Percentiles rank a stretch among this genome's conserved stretches.
Conservation (phyloP, 1,284 basidiomycete species). For the Austroboletus sp. region DNA sequence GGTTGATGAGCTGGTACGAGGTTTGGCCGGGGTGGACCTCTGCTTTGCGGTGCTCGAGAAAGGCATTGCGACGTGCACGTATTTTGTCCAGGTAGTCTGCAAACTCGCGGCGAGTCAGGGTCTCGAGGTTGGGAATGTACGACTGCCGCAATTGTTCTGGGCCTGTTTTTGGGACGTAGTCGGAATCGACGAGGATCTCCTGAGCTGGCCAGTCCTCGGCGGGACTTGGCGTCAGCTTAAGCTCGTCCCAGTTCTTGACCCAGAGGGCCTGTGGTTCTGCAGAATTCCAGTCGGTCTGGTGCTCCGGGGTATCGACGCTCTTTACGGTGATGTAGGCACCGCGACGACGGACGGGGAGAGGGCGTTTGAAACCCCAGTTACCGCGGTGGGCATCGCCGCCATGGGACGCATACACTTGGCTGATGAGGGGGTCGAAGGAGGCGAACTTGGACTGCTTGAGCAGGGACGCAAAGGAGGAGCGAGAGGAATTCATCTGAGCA, state of each 20-base stretch:
- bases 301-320: constrained; percentile 59
- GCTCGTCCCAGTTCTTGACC: constrained; percentile 59
- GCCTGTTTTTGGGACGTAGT: constrained; percentile 13
- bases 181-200: constrained; percentile 28
- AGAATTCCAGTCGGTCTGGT: constrained; percentile 69
- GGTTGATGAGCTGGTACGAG: constrained; percentile 32
- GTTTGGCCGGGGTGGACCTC: constrained; percentile 17
- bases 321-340: constrained; percentile 55
- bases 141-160: constrained; percentile 16
- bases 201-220: constrained; percentile 3
- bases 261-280: constrained; percentile 58
- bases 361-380: constrained; percentile 74
- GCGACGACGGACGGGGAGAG: constrained; percentile 57
- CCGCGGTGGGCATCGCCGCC: constrained; percentile 65
- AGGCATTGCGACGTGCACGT: constrained; percentile 45
- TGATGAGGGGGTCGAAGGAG: constrained; percentile 64
- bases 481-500: constrained; percentile 31
- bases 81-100: constrained; percentile 50
- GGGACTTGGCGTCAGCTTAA: constrained; percentile 41
- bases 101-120: constrained; percentile 50
- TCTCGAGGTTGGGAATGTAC: constrained; percentile 41
- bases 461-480: constrained; percentile 64
- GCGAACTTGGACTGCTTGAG: constrained; percentile 72
- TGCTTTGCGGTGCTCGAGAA: constrained; percentile 40
- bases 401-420: constrained; percentile 64